Evolutionary conservation across 2,329 filamentous ascomycete species (phyloP).

Genomic region (Ophiocordyceps camponoti-rufipedis): DNA sequence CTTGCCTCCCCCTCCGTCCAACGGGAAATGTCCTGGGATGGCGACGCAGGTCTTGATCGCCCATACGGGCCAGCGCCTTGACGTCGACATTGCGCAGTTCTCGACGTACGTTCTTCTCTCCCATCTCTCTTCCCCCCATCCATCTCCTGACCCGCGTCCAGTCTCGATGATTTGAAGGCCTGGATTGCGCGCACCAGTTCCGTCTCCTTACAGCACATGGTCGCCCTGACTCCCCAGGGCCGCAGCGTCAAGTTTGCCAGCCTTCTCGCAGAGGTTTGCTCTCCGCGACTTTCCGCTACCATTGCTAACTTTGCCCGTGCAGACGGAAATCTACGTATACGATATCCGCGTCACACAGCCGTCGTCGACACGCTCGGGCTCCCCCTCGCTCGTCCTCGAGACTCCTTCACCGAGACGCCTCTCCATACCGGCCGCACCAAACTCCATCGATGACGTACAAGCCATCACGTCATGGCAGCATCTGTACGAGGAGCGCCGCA

Average conservation of each 20-base stretch:
- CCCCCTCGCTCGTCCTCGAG: slow-evolving; percentile 27
- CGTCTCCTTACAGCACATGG: slow-evolving; percentile 62
- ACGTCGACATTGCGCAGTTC: slow-evolving; percentile 59
- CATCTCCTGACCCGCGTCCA: slow-evolving; percentile 13
- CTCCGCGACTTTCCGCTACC: not conserved
- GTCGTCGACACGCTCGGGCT: slow-evolving; percentile 22
- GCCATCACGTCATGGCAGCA: slow-evolving; percentile 77
- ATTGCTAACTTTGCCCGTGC: not conserved
- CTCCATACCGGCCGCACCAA: slow-evolving; percentile 52
- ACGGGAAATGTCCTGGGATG: slow-evolving; percentile 47
- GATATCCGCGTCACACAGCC: slow-evolving; percentile 58
- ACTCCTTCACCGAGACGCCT: slow-evolving; percentile 33
- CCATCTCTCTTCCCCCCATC: not conserved
- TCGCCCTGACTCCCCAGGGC: slow-evolving; percentile 70
- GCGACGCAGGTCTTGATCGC: slow-evolving; percentile 80
- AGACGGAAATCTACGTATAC: slow-evolving; percentile 87
- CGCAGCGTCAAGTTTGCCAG: slow-evolving; percentile 69
- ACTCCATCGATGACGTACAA: slow-evolving; percentile 62
- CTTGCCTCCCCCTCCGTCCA: not conserved
- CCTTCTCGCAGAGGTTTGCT: slow-evolving; percentile 56
- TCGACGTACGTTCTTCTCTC: slow-evolving; percentile 37
- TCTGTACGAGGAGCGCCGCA: slow-evolving; percentile 61
- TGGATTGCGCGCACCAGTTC: slow-evolving; percentile 61
- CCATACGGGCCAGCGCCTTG: slow-evolving; percentile 77
- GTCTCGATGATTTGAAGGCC: slow-evolving; percentile 67